Conservation (phyloP, 768 basidiomycete genomes). For the Pleurotus citrinopileatus region DNA sequence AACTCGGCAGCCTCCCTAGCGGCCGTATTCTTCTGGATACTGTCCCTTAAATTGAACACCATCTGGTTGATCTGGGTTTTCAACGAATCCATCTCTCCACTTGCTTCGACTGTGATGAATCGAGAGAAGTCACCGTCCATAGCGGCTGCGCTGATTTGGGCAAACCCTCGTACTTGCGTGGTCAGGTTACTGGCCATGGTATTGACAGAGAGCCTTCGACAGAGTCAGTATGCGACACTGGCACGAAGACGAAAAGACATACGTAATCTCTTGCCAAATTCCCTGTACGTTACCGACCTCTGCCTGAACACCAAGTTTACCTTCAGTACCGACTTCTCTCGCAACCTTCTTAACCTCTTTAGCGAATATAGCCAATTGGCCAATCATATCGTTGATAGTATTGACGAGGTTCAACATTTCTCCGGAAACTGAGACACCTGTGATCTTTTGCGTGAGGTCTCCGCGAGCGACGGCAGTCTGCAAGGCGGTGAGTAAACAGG, state of each 20-base stretch:
- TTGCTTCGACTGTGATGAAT: constrained; percentile 98
- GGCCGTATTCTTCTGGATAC: constrained; percentile 97
- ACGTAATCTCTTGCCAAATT: constrained; percentile 99
- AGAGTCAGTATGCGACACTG: neutral
- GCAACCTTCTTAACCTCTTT: constrained; percentile 88
- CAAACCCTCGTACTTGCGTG: constrained; percentile 96
- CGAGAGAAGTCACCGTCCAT: constrained; percentile 98
- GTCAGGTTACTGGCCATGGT: constrained; percentile 96
- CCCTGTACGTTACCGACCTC: constrained; percentile 96
- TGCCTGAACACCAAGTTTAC: constrained; percentile 94
- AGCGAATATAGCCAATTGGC: constrained; percentile 55
- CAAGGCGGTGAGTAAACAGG: neutral
- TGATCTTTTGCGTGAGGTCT: constrained; percentile 90
- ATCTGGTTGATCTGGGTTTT: constrained; percentile 99
- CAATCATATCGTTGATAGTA: constrained; percentile 91
- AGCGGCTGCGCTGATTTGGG: constrained; percentile 95
- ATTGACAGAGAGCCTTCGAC: constrained; percentile 82
- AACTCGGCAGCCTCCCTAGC: constrained; percentile 95
- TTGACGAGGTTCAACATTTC: constrained; percentile 93
- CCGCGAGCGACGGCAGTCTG: constrained; percentile 88
- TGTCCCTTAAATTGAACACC: constrained; percentile 95
- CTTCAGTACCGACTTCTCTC: constrained; percentile 94
- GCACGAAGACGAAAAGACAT: constrained; percentile 26
- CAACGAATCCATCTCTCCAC: constrained; percentile 97
- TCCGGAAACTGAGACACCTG: constrained; percentile 87